Evolutionary conservation across 495 filamentous ascomycete species (phyloP).

Genomic region (Trichoderma gamsii): DNA sequence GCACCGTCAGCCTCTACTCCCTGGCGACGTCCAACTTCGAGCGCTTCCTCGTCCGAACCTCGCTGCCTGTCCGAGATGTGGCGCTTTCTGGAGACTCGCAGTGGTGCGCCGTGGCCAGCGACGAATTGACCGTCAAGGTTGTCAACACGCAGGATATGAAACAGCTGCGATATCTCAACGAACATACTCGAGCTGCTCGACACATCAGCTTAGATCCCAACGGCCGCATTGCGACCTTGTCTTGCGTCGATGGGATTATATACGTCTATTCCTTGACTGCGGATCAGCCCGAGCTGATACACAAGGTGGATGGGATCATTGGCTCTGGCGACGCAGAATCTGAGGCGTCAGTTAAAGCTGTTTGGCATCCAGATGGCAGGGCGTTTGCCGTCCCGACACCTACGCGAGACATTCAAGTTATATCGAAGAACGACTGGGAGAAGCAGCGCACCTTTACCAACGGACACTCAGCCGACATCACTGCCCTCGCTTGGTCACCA

Average conservation of each 20-base stretch:
- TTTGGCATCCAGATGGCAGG: constrained; percentile 93
- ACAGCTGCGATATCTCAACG: constrained; percentile 65
- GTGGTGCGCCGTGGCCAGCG: constrained; percentile 94
- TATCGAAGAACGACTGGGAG: constrained; percentile 82
- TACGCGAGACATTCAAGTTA: constrained; percentile 77
- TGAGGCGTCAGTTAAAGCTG: constrained; percentile 66
- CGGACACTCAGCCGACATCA: constrained; percentile 81
- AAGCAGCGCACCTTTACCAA: constrained; percentile 68
- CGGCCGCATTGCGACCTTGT: constrained; percentile 68
- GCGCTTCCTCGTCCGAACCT: constrained; percentile 70
- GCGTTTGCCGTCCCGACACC: constrained; percentile 82
- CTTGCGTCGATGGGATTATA: constrained; percentile 78
- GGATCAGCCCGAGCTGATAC: constrained; percentile 73
- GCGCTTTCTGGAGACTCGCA: constrained; percentile 73
- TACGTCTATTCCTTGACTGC: constrained; percentile 82
- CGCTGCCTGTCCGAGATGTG: constrained; percentile 79
- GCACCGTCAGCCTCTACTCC: constrained; percentile 82
- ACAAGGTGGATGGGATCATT: constrained; percentile 81
- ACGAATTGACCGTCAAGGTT: constrained; percentile 85
- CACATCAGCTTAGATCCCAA: constrained; percentile 84
- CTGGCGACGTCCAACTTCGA: constrained; percentile 69
- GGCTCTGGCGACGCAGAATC: constrained; percentile 68
- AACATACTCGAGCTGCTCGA: constrained; percentile 78
- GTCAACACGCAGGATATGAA: constrained; percentile 74
- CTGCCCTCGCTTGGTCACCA: constrained; percentile 83